phyloP scores from a whole-genome alignment of 495 filamentous ascomycete species.

The Penicillium bialowiezense region DNA sequence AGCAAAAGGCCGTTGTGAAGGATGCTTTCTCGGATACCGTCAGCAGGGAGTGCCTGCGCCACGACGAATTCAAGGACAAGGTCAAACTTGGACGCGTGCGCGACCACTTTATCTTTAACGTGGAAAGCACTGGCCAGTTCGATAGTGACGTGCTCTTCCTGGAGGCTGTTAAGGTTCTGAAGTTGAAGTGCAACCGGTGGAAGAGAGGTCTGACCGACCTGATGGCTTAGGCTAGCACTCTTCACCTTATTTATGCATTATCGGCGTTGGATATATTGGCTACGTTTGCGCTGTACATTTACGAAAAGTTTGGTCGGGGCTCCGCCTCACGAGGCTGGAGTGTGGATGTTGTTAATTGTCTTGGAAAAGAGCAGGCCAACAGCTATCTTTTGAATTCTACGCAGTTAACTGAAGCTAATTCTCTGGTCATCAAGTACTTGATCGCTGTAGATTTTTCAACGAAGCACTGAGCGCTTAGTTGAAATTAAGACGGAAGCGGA shows the following conservation, averaged over 20 bases:
- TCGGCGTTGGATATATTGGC: conserved; percentile 42
- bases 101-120: conserved; percentile 95
- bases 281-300: conserved; percentile 40
- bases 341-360: conserved; percentile 29
- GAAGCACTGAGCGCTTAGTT: conserved; percentile 13
- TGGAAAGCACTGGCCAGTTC: conserved; percentile 94
- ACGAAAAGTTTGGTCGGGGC: conserved; percentile 39
- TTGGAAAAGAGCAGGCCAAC: conserved; percentile 6
- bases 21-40: conserved; percentile 89
- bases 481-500: conserved; percentile 63
- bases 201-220: conserved; percentile 58
- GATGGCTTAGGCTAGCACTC: conserved; percentile 41
- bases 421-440: conserved; percentile 11
- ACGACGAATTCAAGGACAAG: conserved; percentile 90
- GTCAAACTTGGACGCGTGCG: conserved; percentile 85
- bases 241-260: conserved; percentile 39
- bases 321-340: conserved; percentile 37
- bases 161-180: conserved; percentile 79
- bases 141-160: conserved; percentile 88
- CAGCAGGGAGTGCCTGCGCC: conserved; percentile 84
- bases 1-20: conserved; percentile 80
- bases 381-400: conserved; percentile 19
- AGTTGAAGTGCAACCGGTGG: conserved; percentile 67
- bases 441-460: background rate
- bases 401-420: conserved; percentile 22